phyloP scores from a whole-genome alignment of 2,329 filamentous ascomycete species.

The Penicillium sp. region DNA sequence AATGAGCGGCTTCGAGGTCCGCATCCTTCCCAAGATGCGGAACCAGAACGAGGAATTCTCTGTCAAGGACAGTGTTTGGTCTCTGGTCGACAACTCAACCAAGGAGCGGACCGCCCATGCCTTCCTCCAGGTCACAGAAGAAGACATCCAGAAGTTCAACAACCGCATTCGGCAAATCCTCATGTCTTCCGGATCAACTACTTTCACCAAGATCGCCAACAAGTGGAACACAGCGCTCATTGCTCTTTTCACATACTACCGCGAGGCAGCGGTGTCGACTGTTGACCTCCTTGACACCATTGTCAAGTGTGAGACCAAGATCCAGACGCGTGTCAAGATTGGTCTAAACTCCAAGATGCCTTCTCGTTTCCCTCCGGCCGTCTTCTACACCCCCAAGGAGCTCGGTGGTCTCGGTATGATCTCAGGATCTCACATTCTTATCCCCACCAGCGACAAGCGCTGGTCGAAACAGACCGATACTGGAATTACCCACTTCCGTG shows the following conservation, averaged over 20 bases:
- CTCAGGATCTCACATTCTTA: constrained; percentile 94
- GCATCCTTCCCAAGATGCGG: constrained; percentile 89
- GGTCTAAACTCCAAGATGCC: constrained; percentile 99
- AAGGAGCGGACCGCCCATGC: constrained; percentile 97
- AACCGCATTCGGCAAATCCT: constrained; percentile 97
- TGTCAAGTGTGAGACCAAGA: constrained; percentile 99
- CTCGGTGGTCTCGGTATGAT: constrained; percentile 98
- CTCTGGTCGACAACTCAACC: constrained; percentile 88
- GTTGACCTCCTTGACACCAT: constrained; percentile 93
- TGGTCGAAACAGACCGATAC: constrained; percentile 98
- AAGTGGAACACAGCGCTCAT: constrained; percentile 99
- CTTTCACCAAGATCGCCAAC: constrained; percentile 99
- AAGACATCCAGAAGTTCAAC: constrained; percentile 98
- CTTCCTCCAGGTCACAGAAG: constrained; percentile 95
- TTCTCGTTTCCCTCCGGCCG: constrained; percentile 93
- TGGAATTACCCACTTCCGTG: constrained; percentile 92
- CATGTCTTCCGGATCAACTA: constrained; percentile 99
- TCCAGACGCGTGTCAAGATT: constrained; percentile 98
- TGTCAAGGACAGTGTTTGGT: constrained; percentile 98
- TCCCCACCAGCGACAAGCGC: constrained; percentile 93
- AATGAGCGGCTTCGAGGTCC: constrained; percentile 97
- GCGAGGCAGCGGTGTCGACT: constrained; percentile 93
- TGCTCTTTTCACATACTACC: constrained; percentile 96
- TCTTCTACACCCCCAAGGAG: constrained; percentile 98
- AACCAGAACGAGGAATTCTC: constrained; percentile 96